Conservation (phyloP, 2,329 filamentous ascomycete species). For the Periconia digitata region DNA sequence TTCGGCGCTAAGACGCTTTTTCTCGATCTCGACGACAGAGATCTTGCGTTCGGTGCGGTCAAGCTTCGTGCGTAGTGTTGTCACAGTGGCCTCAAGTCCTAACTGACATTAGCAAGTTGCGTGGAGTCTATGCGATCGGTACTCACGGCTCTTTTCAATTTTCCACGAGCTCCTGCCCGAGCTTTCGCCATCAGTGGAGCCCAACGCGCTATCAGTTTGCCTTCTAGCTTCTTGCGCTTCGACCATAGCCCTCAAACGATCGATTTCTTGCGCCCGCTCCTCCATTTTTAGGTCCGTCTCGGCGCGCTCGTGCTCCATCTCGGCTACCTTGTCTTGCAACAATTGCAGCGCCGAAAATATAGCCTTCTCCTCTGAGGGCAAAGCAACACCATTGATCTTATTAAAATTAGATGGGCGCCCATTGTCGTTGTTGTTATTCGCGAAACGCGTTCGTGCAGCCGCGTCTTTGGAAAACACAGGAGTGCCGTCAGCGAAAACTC, state of each 20-base stretch:
- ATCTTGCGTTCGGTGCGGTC: conserved; percentile 65
- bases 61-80: conserved; percentile 62
- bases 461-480: conserved; percentile 56
- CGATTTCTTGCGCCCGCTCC: conserved; percentile 56
- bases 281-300: conserved; percentile 53
- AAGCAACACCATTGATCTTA: conserved; percentile 56
- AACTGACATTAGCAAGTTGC: conserved; percentile 14
- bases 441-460: conserved; percentile 57
- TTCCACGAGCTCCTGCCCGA: conserved; percentile 40
- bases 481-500: conserved; percentile 59
- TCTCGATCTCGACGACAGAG: conserved; percentile 64
- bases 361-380: conserved; percentile 64
- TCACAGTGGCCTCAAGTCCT: conserved; percentile 63
- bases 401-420: conserved; percentile 42
- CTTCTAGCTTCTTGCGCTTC: conserved; percentile 44
- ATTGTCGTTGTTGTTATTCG: conserved; percentile 46
- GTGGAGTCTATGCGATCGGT: background rate
- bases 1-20: conserved; percentile 63
- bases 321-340: conserved; percentile 59
- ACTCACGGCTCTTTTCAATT: conserved; percentile 61
- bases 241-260: conserved; percentile 52
- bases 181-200: conserved; percentile 52
- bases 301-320: conserved; percentile 59
- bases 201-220: conserved; percentile 51
- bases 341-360: conserved; percentile 63